phyloP scores from a whole-genome alignment of 2,329 filamentous ascomycete genomes.

The Dendrostoma leiphaemia region DNA sequence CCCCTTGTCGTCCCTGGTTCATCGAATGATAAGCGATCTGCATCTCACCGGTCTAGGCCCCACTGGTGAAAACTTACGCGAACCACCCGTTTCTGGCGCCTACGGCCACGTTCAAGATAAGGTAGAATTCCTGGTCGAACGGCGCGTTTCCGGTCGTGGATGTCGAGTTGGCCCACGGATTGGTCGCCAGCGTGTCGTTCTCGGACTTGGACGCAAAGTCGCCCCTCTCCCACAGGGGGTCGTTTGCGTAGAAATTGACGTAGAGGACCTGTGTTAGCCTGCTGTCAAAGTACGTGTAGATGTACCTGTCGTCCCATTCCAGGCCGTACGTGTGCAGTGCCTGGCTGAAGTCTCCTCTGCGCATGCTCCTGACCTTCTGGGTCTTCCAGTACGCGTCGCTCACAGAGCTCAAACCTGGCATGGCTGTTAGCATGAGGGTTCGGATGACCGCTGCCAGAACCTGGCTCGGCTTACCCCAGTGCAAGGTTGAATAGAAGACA shows the following conservation, averaged over 20 bases:
- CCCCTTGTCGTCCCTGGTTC: conserved; percentile 37
- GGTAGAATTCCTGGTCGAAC: conserved; percentile 51
- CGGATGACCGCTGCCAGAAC: too few relatives aligned
- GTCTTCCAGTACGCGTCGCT: conserved; percentile 35
- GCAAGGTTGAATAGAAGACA: conserved; percentile 40
- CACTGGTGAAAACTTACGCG: conserved; percentile 26
- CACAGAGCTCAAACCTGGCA: conserved; percentile 22
- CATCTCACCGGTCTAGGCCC: neutral
- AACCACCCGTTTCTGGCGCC: conserved; percentile 50
- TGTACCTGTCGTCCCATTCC: conserved; percentile 49
- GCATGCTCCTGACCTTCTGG: conserved; percentile 30
- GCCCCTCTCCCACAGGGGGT: conserved; percentile 40
- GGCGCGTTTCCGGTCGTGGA: conserved; percentile 42
- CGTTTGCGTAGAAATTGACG: conserved; percentile 31
- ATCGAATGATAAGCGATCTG: conserved; percentile 14
- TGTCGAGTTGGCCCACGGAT: conserved; percentile 42
- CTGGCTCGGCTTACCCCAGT: conserved; percentile 49
- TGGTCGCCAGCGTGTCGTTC: conserved; percentile 38
- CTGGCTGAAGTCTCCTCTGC: conserved; percentile 37
- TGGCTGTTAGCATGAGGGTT: too few relatives aligned
- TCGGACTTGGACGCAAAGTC: conserved; percentile 37
- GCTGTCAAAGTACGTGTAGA: conserved; percentile 52
- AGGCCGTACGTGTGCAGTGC: conserved; percentile 51
- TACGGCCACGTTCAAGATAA: conserved; percentile 51
- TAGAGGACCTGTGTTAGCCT: conserved; percentile 38